Evolutionary conservation across 1,284 basidiomycete genomes (phyloP), one percentile per base, ranked within the genome.

Genomic region (Ganoderma boninense): DNA sequence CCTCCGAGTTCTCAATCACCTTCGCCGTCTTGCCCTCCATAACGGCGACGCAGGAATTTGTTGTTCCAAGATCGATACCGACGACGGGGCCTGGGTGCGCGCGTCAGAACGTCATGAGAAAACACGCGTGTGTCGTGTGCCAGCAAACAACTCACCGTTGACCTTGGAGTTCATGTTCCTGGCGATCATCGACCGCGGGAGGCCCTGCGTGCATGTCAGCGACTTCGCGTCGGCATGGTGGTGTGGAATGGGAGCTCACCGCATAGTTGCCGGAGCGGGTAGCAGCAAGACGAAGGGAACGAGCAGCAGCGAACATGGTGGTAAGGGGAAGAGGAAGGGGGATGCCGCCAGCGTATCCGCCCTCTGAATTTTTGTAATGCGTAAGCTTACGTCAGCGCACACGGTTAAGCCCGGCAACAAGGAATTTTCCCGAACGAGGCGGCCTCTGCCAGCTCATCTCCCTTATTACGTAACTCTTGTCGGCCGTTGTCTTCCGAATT

Each of bases 1-100:
- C 97, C 87, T 99, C 97, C 14, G 97, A 86, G 87, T 99, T 99
- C 85, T 99, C 97, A 78, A 99, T 94, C 75, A 99, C 97, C 77
- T 95, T 93, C 68, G 97, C 90, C 62, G 92, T 93, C 86, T 97
- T 93, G 79, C 96, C 97, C 87, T 98, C 97, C 95, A 97, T 98
- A 75, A 97, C 89, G 65, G 95, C 93, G 73, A 97, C 95, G 85
- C 96, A 97, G 71, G 95, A 97, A 87, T 97, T 97, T 66, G 94
- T 95, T 63, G 93, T 95, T 60, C 93, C 93, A 86, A 95, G 85
- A 81, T 95, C 93, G 83, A 95, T 95, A 82, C 93, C 93, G 79
- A 95, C 85, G 64, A 95, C 93, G 44, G 93, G 93, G 73, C 46
- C 46, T 61, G 46, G 4, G 23, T 10, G 23, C 29, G 61, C 66